A percentile compares a stretch with the other conserved stretches of the same genome.
Evolutionary conservation across 1,139 yeast genomes (phyloP).

Genomic region (Spathaspora sp.): DNA sequence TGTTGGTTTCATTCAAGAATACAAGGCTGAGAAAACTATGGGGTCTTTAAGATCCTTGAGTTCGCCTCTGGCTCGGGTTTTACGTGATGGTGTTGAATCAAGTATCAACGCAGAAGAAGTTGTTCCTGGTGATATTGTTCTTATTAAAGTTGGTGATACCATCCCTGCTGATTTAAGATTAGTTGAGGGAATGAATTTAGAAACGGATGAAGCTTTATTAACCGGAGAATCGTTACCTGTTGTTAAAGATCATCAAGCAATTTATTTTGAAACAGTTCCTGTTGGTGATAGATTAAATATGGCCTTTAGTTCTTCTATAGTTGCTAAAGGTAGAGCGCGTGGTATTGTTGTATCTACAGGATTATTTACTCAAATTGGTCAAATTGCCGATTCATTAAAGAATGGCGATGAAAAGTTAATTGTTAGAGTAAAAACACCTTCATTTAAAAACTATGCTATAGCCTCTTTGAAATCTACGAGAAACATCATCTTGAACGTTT

Average conservation of each 20-base stretch:
- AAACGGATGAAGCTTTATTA: slow-evolving; percentile 76
- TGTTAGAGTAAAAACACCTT: slow-evolving; percentile 23
- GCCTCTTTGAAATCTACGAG: slow-evolving; percentile 43
- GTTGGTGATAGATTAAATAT: slow-evolving; percentile 78
- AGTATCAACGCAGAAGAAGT: slow-evolving; percentile 67
- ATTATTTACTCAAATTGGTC: slow-evolving; percentile 74
- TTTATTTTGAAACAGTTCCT: slow-evolving; percentile 50
- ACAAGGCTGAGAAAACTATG: slow-evolving; percentile 79
- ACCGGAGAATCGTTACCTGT: slow-evolving; percentile 84
- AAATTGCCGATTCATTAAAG: slow-evolving; percentile 66
- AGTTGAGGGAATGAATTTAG: slow-evolving; percentile 62
- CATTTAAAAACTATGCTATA: slow-evolving; percentile 44
- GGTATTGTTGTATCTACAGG: slow-evolving; percentile 72
- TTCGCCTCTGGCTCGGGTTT: slow-evolving; percentile 71
- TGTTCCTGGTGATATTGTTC: slow-evolving; percentile 76
- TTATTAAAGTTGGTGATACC: slow-evolving; percentile 72
- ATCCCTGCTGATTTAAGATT: slow-evolving; percentile 76
- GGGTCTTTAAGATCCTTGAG: slow-evolving; percentile 67
- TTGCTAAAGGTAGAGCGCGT: slow-evolving; percentile 73
- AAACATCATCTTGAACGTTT: slow-evolving; percentile 57
- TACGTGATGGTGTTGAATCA: slow-evolving; percentile 60
- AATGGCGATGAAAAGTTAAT: slow-evolving; percentile 24
- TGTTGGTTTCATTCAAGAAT: slow-evolving; percentile 72
- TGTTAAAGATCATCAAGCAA: slow-evolving; percentile 47
- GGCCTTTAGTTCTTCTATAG: slow-evolving; percentile 71